Evolutionary conservation across 2,329 filamentous ascomycete genomes (phyloP).

Genomic region (Fusarium sp.): DNA sequence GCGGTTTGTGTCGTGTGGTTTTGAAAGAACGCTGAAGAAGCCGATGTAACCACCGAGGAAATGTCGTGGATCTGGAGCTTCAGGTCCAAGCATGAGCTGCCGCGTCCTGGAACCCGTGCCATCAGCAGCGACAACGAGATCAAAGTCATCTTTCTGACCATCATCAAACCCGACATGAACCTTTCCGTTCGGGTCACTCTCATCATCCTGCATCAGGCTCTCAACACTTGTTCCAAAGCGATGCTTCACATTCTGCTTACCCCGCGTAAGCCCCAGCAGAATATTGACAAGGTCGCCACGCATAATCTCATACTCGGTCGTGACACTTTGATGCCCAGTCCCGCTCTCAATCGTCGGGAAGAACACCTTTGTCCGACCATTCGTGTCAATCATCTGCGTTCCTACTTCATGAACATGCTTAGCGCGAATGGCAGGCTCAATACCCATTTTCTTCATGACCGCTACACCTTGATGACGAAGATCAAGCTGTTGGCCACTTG

Average conservation of each 20-base stretch:
- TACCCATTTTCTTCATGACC: slow-evolving; percentile 22
- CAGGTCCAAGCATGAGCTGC: slow-evolving; percentile 19
- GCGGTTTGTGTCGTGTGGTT: not conserved
- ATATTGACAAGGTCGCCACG: slow-evolving; percentile 8
- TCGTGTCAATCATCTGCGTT: not conserved
- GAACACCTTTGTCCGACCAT: not conserved
- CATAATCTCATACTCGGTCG: slow-evolving; percentile 3
- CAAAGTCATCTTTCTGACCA: not conserved
- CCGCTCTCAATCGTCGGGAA: not conserved
- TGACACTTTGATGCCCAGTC: not conserved
- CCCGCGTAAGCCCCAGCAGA: not conserved
- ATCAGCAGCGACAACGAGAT: slow-evolving; percentile 15
- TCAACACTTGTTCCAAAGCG: not conserved
- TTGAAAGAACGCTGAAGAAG: not conserved
- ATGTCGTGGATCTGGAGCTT: slow-evolving; percentile 17
- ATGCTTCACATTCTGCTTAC: slow-evolving; percentile 3
- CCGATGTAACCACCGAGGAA: slow-evolving; percentile 26
- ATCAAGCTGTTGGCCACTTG: slow-evolving; percentile 10
- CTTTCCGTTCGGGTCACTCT: not conserved
- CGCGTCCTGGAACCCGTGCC: slow-evolving; percentile 14
- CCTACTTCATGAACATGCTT: not conserved
- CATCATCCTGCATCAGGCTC: not conserved
- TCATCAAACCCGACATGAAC: slow-evolving; percentile 5
- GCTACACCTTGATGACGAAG: slow-evolving; percentile 3
- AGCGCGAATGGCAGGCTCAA: slow-evolving; percentile 7